Conservation (phyloP, 192 early-diverging fungal species). For the Geranomyces variabilis region DNA sequence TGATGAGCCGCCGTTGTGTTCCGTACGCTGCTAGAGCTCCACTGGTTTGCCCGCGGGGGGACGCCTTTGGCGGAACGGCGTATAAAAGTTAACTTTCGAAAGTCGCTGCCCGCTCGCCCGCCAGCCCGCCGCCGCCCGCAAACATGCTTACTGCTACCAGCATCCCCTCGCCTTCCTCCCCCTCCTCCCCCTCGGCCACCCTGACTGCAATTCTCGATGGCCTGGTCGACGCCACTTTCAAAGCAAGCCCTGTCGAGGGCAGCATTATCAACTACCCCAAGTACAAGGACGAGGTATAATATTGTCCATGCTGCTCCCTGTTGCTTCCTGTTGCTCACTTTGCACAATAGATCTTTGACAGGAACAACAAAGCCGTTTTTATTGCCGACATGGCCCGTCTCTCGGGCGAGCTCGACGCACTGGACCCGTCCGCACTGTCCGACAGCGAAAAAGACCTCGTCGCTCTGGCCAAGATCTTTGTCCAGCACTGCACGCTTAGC, state of each 20-base stretch:
- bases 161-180: neutral
- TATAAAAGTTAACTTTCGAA: too few species aligned
- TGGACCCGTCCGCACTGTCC: conserved; percentile 20
- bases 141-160: too few species aligned
- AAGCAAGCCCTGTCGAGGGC: conserved; percentile 1
- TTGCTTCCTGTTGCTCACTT: too few species aligned
- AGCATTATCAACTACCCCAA: neutral
- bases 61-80: too few species aligned
- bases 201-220: conserved; percentile 23
- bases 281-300: neutral
- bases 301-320: too few species aligned
- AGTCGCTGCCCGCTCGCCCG: too few species aligned
- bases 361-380: neutral
- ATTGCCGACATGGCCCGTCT: neutral
- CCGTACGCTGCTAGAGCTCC: too few species aligned
- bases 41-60: too few species aligned
- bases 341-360: neutral
- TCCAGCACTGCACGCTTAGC: neutral
- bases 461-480: neutral
- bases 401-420: neutral
- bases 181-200: conserved; percentile 24
- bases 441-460: conserved; percentile 5
- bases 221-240: conserved; percentile 18
- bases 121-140: too few species aligned
- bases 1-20: too few species aligned